These are phyloP conservation scores for Corniculantispora saksenae DNA, from an alignment of 2,329 filamentous ascomycete species.

Conservation along the genomic window DNA sequence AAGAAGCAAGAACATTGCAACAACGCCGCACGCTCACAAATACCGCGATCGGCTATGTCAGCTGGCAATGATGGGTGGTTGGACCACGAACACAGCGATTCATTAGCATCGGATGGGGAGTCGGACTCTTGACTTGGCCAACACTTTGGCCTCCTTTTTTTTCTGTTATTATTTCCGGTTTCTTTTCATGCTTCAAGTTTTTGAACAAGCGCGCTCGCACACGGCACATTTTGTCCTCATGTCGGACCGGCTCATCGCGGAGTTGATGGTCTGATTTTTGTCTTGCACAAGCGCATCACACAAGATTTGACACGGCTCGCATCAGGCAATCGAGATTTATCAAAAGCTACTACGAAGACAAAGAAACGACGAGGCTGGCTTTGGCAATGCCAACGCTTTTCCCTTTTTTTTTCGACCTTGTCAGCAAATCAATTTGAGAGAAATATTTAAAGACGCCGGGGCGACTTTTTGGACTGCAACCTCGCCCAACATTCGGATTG, in stretches of 20 bases:
- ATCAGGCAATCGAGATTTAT: background rate
- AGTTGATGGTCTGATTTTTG: background rate
- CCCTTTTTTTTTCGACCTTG: background rate
- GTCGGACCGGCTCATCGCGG: slow-evolving; percentile 2
- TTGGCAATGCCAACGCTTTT: background rate
- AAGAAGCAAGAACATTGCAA: slow-evolving; percentile 11
- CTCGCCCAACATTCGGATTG: background rate
- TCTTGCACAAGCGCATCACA: background rate
- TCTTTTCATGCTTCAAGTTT: slow-evolving; percentile 14
- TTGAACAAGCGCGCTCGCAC: slow-evolving; percentile 17
- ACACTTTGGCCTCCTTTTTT: slow-evolving; percentile 26
- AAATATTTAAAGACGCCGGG: background rate
- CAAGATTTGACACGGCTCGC: background rate
- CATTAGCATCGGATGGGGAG: slow-evolving; percentile 42
- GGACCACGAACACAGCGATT: slow-evolving; percentile 27
- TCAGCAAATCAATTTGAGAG: background rate
- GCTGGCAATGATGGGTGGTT: slow-evolving; percentile 19
- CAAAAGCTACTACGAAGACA: background rate
- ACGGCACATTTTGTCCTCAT: slow-evolving; percentile 3
- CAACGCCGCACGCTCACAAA: slow-evolving; percentile 6
- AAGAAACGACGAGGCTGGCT: background rate
- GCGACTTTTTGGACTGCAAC: background rate
- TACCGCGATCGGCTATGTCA: slow-evolving; percentile 1
- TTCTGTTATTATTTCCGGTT: slow-evolving; percentile 23
- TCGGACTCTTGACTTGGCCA: slow-evolving; percentile 38